Evolutionary conservation across 305 asterid genomes (phyloP).

Genomic region (Withania somnifera): DNA sequence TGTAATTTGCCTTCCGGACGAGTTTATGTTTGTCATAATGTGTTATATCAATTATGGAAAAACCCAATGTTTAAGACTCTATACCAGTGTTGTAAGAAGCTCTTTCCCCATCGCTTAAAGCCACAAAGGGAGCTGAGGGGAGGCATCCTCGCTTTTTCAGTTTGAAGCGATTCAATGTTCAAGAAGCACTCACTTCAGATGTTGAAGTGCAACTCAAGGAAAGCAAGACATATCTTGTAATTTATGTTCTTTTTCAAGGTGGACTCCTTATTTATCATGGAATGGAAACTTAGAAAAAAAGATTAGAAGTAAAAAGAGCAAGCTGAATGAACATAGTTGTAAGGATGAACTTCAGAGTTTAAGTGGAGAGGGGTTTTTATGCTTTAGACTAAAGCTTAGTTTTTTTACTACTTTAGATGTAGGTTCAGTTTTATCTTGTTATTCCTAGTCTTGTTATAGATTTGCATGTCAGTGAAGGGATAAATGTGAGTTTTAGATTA

Average conservation of each 20-base stretch:
- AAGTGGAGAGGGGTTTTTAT: neutral
- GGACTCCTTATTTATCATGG: neutral
- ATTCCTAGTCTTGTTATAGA: neutral
- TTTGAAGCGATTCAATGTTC: neutral
- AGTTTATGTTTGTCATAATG: neutral
- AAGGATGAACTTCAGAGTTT: neutral
- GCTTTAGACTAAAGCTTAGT: neutral
- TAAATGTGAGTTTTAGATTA: neutral
- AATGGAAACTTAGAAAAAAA: neutral
- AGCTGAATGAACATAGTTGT: neutral
- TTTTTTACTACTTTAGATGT: neutral
- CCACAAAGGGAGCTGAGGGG: neutral
- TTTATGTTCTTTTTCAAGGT: neutral
- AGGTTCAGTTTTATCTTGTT: neutral
- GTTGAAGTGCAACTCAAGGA: neutral
- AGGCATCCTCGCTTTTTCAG: neutral
- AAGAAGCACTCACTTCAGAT: neutral
- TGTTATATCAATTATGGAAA: neutral
- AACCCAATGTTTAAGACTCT: neutral
- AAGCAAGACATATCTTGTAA: neutral
- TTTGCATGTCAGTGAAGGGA: neutral
- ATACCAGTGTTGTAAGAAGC: neutral
- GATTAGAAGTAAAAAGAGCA: neutral
- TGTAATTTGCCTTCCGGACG: neutral
- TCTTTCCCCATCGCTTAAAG: neutral